phyloP scores from a whole-genome alignment of 1,284 basidiomycete genomes.

The Takashimella koratensis region DNA sequence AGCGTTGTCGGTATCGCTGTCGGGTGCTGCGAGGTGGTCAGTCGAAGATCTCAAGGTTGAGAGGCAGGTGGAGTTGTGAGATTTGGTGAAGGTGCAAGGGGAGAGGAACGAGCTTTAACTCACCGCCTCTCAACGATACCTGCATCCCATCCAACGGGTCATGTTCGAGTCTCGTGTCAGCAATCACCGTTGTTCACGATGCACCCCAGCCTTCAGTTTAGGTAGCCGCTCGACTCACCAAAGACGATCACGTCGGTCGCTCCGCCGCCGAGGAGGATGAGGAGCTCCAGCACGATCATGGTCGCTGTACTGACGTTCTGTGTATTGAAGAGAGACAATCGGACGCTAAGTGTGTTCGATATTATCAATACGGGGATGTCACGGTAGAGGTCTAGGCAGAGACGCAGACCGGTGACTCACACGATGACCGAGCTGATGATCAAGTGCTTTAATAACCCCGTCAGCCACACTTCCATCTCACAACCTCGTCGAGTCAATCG shows the following conservation, averaged over 20 bases:
- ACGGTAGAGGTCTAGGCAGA: no score
- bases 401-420: no score
- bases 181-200: no score
- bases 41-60: neutral
- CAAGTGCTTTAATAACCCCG: slow-evolving; percentile 7
- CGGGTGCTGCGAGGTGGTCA: neutral
- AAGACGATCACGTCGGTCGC: neutral
- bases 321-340: neutral
- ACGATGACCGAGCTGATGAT: slow-evolving; percentile 12
- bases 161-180: no score
- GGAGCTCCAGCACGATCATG: neutral
- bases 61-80: neutral
- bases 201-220: no score
- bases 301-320: neutral
- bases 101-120: no score
- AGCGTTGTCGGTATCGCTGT: slow-evolving; percentile 1
- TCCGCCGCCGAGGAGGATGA: neutral
- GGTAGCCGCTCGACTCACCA: neutral
- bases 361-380: no score
- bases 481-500: neutral
- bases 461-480: neutral
- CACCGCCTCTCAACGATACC: slow-evolving; percentile 5
- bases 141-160: no score
- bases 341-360: neutral
- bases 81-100: neutral